Conservation (phyloP, 2,329 filamentous ascomycete species). For the Colletotrichum phormii region DNA sequence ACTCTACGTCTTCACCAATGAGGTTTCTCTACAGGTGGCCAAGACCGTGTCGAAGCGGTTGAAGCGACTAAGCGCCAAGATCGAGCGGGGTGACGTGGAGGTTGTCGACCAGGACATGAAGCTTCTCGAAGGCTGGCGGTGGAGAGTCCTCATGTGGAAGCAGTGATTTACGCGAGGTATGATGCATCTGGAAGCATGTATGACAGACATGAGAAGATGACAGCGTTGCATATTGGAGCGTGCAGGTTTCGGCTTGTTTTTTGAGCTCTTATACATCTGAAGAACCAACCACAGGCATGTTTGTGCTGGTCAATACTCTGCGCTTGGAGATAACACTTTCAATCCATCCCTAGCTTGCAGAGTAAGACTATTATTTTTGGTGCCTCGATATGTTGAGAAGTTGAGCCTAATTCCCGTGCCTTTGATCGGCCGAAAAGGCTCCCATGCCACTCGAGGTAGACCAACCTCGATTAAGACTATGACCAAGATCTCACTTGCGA, state of each 20-base stretch:
- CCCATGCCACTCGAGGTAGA: too few relatives aligned
- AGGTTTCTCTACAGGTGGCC: conserved; percentile 66
- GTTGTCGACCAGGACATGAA: conserved; percentile 62
- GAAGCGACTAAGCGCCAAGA: conserved; percentile 57
- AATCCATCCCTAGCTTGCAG: background rate
- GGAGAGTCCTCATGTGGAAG: conserved; percentile 64
- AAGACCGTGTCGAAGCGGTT: conserved; percentile 63
- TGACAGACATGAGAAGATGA: conserved; percentile 20
- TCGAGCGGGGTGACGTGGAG: conserved; percentile 60
- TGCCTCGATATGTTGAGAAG: background rate
- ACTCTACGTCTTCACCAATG: conserved; percentile 69
- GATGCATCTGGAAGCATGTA: background rate
- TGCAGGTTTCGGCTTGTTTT: background rate
- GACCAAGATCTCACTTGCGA: too few relatives aligned
- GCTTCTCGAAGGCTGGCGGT: conserved; percentile 65
- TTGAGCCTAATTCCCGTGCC: background rate
- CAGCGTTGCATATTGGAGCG: conserved; percentile 5
- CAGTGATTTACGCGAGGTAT: conserved; percentile 8
- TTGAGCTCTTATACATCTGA: background rate
- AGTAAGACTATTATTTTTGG: background rate
- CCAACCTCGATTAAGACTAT: too few relatives aligned
- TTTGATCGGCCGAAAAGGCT: too few relatives aligned
- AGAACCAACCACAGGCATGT: background rate
- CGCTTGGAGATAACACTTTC: background rate
- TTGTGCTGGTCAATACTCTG: background rate